These are phyloP conservation scores for Ceratocystis colombiana DNA, from an alignment of 2,329 filamentous ascomycete species.

Conservation along the genomic window DNA sequence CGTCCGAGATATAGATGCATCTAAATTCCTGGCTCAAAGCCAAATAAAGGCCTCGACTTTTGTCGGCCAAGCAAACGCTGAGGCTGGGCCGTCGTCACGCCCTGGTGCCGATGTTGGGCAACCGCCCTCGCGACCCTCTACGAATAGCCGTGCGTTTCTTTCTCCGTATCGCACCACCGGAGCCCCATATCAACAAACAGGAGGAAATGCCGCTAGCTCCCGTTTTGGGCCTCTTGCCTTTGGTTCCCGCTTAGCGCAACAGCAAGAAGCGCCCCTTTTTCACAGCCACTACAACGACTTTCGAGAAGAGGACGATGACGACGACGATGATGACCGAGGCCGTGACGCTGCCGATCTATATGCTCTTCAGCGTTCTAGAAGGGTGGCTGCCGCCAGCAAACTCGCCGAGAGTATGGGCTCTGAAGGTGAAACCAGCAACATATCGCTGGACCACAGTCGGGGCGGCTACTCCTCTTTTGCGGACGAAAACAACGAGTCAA, in stretches of 20 bases:
- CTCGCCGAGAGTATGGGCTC: constrained; percentile 78
- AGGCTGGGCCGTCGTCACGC: constrained; percentile 32
- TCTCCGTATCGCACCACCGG: constrained; percentile 40
- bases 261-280: constrained; percentile 82
- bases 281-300: constrained; percentile 86
- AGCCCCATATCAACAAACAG: constrained; percentile 73
- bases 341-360: constrained; percentile 90
- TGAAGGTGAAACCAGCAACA: constrained; percentile 57
- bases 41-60: constrained; percentile 77
- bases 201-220: constrained; percentile 41
- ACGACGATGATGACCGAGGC: constrained; percentile 83
- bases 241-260: constrained; percentile 60
- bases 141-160: constrained; percentile 37
- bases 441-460: constrained; percentile 42
- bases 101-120: constrained; percentile 29
- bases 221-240: constrained; percentile 66
- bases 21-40: constrained; percentile 89
- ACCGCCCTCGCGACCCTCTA: constrained; percentile 19
- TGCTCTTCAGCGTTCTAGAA: constrained; percentile 77
- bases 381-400: constrained; percentile 75
- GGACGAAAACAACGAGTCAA: constrained; percentile 30
- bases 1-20: constrained; percentile 61
- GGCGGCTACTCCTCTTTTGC: constrained; percentile 33
- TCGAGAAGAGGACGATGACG: constrained; percentile 85
- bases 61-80: constrained; percentile 45